Percentiles rank a stretch among this genome's conserved stretches.
These are phyloP conservation scores for Aspergillus sp. DNA, from an alignment of 2,329 filamentous ascomycete species.

Conservation along the genomic window DNA sequence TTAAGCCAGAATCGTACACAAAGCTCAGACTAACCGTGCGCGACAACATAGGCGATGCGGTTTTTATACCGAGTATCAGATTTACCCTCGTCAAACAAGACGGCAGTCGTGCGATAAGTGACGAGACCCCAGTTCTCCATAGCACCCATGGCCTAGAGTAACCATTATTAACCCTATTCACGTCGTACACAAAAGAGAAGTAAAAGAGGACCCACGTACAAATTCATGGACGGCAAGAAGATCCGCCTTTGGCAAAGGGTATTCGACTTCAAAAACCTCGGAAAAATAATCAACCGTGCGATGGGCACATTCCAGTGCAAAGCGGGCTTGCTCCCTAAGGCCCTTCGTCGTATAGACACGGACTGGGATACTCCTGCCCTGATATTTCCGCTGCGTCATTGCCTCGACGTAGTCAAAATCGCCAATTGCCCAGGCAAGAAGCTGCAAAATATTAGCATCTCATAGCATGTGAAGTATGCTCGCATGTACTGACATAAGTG, in stretches of 20 bases:
- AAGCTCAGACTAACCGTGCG: conserved; percentile 51
- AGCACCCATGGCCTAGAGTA: conserved; percentile 49
- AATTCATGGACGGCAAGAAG: conserved; percentile 90
- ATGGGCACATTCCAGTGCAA: conserved; percentile 82
- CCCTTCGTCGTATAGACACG: conserved; percentile 92
- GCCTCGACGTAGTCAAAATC: conserved; percentile 97
- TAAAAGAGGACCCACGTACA: conserved; percentile 42
- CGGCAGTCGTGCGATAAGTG: conserved; percentile 88
- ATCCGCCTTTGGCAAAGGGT: conserved; percentile 86
- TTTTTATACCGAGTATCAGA: conserved; percentile 90
- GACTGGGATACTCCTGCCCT: conserved; percentile 83
- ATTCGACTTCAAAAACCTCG: conserved; percentile 84
- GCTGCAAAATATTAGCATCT: conserved; percentile 41
- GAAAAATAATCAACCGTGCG: conserved; percentile 96
- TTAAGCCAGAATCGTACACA: not conserved
- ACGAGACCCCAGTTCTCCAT: conserved; percentile 98
- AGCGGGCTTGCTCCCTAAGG: conserved; percentile 84
- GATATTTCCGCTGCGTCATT: conserved; percentile 80
- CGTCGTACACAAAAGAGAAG: not conserved
- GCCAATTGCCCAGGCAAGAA: conserved; percentile 87
- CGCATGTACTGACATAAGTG: conserved; percentile 52
- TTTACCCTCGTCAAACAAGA: conserved; percentile 89
- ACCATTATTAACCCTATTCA: too few relatives aligned
- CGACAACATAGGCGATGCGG: conserved; percentile 89
- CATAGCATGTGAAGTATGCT: not conserved